A percentile compares a stretch with the other conserved stretches of the same genome.
Conservation (phyloP, 169 alveolate genomes). For the Cyclospora cayetanensis region DNA sequence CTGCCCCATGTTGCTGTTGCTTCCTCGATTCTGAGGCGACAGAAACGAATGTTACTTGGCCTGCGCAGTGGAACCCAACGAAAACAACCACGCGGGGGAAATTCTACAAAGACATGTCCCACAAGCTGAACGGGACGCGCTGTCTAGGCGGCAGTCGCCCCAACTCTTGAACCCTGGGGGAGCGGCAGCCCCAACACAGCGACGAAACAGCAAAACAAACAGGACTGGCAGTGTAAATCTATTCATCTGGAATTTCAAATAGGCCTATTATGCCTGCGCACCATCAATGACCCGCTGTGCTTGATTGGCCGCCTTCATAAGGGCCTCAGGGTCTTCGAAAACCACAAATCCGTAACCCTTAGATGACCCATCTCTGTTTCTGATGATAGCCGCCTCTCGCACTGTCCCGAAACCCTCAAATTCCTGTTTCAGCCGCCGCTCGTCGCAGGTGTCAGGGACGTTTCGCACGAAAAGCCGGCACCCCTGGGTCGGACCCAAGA, state of each 20-base stretch:
- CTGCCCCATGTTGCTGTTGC: slow-evolving; percentile 44
- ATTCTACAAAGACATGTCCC: neutral
- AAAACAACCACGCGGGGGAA: too few species aligned
- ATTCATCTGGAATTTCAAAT: too few species aligned
- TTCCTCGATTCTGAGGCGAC: slow-evolving; percentile 59
- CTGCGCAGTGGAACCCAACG: neutral
- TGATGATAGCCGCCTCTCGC: slow-evolving; percentile 78
- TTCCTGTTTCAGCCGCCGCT: slow-evolving; percentile 47
- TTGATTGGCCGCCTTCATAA: slow-evolving; percentile 63
- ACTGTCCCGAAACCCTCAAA: slow-evolving; percentile 60
- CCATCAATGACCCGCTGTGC: slow-evolving; percentile 64
- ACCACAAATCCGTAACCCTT: slow-evolving; percentile 87
- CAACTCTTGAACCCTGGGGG: neutral
- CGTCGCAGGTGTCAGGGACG: slow-evolving; percentile 65
- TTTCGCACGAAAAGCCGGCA: slow-evolving; percentile 66
- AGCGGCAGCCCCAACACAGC: neutral
- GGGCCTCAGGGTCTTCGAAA: slow-evolving; percentile 78
- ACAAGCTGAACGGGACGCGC: neutral
- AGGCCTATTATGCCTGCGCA: too few species aligned
- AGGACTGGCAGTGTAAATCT: neutral
- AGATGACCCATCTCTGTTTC: slow-evolving; percentile 83
- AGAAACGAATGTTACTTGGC: slow-evolving; percentile 64
- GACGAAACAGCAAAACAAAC: neutral
- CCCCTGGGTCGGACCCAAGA: slow-evolving; percentile 37
- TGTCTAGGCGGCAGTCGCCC: neutral